Evolutionary conservation across 108 stramenopile genomes (phyloP).

Genomic region (Cyclotella cryptica): DNA sequence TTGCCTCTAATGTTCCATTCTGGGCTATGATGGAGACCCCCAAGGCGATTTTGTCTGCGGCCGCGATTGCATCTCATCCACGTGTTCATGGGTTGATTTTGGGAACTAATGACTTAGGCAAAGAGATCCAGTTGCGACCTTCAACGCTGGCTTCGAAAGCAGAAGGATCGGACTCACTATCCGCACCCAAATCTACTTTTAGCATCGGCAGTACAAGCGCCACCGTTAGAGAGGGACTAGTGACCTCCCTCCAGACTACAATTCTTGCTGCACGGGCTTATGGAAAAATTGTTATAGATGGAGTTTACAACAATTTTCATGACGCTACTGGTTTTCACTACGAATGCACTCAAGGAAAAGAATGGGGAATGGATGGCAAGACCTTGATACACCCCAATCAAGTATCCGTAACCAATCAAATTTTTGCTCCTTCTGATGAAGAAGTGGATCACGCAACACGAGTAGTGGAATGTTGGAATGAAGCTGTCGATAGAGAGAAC

Average conservation of each 20-base stretch:
- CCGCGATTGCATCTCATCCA: slow-evolving; percentile 22
- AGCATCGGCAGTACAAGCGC: slow-evolving; percentile 5
- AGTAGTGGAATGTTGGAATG: slow-evolving; percentile 21
- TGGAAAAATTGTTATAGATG: slow-evolving; percentile 24
- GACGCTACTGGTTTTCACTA: slow-evolving; percentile 10
- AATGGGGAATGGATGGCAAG: slow-evolving; percentile 38
- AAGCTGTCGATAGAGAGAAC: not conserved
- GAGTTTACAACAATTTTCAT: slow-evolving; percentile 29
- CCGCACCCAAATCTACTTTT: not conserved
- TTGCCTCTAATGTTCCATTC: slow-evolving; percentile 2
- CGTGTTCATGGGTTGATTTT: slow-evolving; percentile 22
- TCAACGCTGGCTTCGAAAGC: not conserved
- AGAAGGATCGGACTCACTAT: not conserved
- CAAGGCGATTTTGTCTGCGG: slow-evolving; percentile 13
- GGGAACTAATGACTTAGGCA: slow-evolving; percentile 18
- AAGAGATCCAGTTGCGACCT: slow-evolving; percentile 6
- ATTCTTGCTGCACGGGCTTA: slow-evolving; percentile 21
- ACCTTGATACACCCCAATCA: slow-evolving; percentile 36
- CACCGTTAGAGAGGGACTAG: slow-evolving; percentile 7
- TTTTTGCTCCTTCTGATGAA: slow-evolving; percentile 27
- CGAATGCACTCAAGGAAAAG: slow-evolving; percentile 23
- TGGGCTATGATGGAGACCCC: slow-evolving; percentile 40
- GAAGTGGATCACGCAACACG: slow-evolving; percentile 21
- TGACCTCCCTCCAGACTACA: slow-evolving; percentile 15
- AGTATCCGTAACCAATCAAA: slow-evolving; percentile 18